phyloP scores from a whole-genome alignment of 148 eudicot genomes.

The Persicaria tinctoria region DNA sequence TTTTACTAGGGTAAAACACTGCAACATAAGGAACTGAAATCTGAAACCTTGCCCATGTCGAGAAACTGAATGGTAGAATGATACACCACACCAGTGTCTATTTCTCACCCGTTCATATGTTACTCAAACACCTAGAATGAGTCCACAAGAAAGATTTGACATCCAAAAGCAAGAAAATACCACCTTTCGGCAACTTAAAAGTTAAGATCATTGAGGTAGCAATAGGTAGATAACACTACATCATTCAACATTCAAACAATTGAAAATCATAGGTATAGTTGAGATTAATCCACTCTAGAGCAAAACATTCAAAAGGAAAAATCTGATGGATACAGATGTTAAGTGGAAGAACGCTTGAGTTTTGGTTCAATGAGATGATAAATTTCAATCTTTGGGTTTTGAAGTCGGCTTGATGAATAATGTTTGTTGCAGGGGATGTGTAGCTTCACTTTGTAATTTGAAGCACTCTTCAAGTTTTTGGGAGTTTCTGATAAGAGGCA shows the following conservation, averaged over 20 bases:
- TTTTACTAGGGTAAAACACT: not conserved
- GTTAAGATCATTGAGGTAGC: not conserved
- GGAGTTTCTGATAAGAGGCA: too few relatives aligned
- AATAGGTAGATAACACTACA: not conserved
- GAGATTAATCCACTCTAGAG: not conserved
- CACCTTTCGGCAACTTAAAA: not conserved
- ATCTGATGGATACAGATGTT: not conserved
- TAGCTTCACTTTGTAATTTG: too few relatives aligned
- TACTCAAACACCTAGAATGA: not conserved
- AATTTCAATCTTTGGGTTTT: too few relatives aligned
- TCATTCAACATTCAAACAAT: not conserved
- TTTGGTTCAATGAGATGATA: too few relatives aligned
- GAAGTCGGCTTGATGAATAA: too few relatives aligned
- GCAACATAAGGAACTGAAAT: not conserved
- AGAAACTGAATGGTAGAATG: not conserved
- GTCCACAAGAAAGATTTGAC: not conserved
- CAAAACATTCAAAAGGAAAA: not conserved
- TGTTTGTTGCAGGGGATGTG: too few relatives aligned
- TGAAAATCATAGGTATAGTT: not conserved
- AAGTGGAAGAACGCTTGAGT: too few relatives aligned
- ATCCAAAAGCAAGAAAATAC: not conserved
- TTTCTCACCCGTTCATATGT: slow-evolving; percentile 1
- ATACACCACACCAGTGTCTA: not conserved
- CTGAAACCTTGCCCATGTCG: not conserved
- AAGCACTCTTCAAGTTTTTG: too few relatives aligned